phyloP scores from a whole-genome alignment of 106 monocot species.

The Allium fistulosum region DNA sequence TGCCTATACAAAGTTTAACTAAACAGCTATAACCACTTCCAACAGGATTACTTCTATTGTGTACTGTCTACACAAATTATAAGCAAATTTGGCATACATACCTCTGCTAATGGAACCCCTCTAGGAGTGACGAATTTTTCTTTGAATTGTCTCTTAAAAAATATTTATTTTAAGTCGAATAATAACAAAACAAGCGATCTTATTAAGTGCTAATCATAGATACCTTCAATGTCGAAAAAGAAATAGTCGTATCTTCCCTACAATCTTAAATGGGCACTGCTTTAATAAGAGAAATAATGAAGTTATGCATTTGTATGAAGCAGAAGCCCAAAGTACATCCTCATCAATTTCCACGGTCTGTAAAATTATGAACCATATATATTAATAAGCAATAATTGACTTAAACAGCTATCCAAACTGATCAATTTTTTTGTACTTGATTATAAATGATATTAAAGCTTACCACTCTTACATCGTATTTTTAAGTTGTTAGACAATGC shows the following conservation, averaged over 20 bases:
- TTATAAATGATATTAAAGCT: too few species aligned
- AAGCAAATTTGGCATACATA: constrained; percentile 6
- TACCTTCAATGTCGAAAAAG: not conserved
- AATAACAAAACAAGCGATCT: too few species aligned
- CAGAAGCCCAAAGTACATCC: constrained; percentile 70
- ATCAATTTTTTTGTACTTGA: too few species aligned
- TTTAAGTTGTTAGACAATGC: too few species aligned
- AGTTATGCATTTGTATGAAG: constrained; percentile 53
- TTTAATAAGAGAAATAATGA: constrained; percentile 66
- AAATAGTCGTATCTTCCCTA: constrained; percentile 51
- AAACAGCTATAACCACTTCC: too few species aligned
- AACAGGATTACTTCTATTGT: too few species aligned
- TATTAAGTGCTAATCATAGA: too few species aligned
- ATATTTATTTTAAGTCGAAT: not conserved
- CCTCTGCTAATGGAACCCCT: constrained; percentile 92
- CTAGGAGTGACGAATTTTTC: constrained; percentile 98
- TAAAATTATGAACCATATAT: not conserved
- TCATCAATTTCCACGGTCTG: constrained; percentile 47
- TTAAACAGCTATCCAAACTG: too few species aligned
- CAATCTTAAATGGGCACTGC: constrained; percentile 67
- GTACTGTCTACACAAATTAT: too few species aligned
- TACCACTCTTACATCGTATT: too few species aligned
- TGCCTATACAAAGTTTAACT: too few species aligned
- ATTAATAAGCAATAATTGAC: too few species aligned
- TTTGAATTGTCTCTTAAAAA: constrained; percentile 83